Conservation (phyloP, 257 asterid genomes). For the Lavandula angustifolia region DNA sequence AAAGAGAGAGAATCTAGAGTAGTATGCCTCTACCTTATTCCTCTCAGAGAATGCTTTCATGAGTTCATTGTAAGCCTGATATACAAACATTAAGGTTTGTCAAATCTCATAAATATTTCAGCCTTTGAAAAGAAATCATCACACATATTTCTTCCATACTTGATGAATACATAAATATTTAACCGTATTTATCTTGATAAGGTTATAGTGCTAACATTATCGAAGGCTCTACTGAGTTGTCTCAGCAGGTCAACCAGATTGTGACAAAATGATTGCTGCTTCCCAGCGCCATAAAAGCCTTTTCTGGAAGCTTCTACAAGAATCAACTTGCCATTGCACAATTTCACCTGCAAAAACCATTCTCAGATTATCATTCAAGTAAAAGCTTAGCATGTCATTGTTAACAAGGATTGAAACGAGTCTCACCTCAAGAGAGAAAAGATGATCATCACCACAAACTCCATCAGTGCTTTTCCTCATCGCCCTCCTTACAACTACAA, state of each 20-base stretch:
- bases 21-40: constrained; percentile 65
- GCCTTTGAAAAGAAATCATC: constrained; percentile 6
- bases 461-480: constrained; percentile 47
- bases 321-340: constrained; percentile 82
- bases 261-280: constrained; percentile 82
- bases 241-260: constrained; percentile 89
- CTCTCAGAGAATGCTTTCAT: constrained; percentile 92
- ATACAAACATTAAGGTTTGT: constrained; percentile 25
- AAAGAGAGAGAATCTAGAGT: constrained; percentile 14
- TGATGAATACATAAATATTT: constrained; percentile 6
- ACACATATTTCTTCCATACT: neutral
- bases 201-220: constrained; percentile 58
- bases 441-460: constrained; percentile 54
- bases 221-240: constrained; percentile 91
- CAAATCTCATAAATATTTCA: constrained; percentile 31
- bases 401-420: constrained; percentile 59
- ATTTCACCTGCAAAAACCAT: constrained; percentile 66
- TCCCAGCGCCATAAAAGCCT: constrained; percentile 76
- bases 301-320: constrained; percentile 71
- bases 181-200: constrained; percentile 8
- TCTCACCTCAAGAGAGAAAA: constrained; percentile 85
- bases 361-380: constrained; percentile 24
- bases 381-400: constrained; percentile 39
- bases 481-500: constrained; percentile 71
- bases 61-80: constrained; percentile 91